Percentiles rank a stretch among this genome's conserved stretches.
Evolutionary conservation across 805 yeast species (phyloP).

Genomic region (Monosporozyma aerobia): DNA sequence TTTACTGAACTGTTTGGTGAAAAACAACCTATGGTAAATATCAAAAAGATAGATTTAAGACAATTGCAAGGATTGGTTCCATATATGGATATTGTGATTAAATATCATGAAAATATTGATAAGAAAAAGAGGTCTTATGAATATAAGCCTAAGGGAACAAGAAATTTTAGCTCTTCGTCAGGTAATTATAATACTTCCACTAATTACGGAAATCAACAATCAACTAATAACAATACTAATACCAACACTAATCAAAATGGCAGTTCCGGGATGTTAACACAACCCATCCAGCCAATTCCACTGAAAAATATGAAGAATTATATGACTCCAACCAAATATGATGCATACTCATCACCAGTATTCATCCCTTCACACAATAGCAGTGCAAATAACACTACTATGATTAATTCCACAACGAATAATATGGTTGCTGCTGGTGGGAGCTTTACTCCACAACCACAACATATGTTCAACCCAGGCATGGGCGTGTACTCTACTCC

Average conservation of each 20-base stretch:
- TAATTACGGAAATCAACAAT: not conserved
- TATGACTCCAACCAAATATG: conserved; percentile 11
- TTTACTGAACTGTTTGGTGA: conserved; percentile 12
- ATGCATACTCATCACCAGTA: conserved; percentile 19
- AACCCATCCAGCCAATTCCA: conserved; percentile 5
- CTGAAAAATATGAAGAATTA: conserved; percentile 3
- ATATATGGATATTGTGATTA: not conserved
- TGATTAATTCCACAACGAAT: not conserved
- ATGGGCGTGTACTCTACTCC: not conserved
- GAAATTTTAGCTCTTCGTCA: not conserved
- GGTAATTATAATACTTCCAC: not conserved
- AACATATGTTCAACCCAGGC: not conserved
- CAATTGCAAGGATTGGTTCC: conserved; percentile 15
- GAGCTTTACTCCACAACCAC: not conserved
- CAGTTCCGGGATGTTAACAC: not conserved
- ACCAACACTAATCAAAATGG: not conserved
- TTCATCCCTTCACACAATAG: conserved; percentile 15
- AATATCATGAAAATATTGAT: not conserved
- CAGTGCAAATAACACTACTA: not conserved
- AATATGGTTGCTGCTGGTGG: not conserved
- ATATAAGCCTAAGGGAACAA: not conserved
- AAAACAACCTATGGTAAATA: conserved; percentile 14
- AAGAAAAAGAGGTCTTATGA: not conserved
- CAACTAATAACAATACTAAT: not conserved
- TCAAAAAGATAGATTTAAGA: conserved; percentile 3